Conservation (phyloP, 495 filamentous ascomycete genomes). For the Achaetomiella virescens region DNA sequence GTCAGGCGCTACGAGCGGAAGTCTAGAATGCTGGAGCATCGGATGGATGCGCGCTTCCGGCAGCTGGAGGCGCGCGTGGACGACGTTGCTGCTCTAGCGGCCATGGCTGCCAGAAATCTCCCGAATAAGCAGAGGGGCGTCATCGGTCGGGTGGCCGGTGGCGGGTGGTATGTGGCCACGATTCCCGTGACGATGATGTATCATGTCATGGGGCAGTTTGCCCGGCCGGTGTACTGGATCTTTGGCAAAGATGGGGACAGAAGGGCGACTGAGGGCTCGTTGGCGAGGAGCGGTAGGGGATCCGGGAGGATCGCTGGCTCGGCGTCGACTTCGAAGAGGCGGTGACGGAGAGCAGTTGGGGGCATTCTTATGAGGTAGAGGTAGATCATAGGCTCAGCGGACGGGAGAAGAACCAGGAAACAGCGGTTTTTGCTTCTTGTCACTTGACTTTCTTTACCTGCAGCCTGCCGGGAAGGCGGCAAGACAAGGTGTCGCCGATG, state of each 20-base stretch:
- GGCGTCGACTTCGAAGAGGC: no score
- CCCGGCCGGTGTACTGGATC: not conserved
- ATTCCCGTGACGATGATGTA: not conserved
- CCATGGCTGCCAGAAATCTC: slow-evolving; percentile 57
- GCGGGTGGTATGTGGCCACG: not conserved
- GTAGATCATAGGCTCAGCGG: no score
- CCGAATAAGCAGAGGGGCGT: slow-evolving; percentile 11
- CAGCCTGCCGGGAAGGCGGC: no score
- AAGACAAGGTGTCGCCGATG: no score
- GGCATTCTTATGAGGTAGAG: no score
- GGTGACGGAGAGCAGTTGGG: no score
- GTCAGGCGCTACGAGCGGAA: slow-evolving; percentile 94
- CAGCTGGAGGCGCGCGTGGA: slow-evolving; percentile 62
- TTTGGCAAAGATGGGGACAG: not conserved
- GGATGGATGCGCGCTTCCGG: slow-evolving; percentile 68
- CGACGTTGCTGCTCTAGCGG: slow-evolving; percentile 74
- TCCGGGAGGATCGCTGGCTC: no score
- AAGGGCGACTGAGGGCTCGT: not conserved
- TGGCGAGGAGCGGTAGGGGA: not conserved
- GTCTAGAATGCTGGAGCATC: slow-evolving; percentile 59
- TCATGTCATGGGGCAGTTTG: not conserved
- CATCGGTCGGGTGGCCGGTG: slow-evolving; percentile 17
- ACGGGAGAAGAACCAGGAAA: no score
- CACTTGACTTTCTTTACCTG: no score
- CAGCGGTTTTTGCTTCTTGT: no score